Conservation (phyloP, 1,284 basidiomycete species). For the Kwoniella shivajii region DNA sequence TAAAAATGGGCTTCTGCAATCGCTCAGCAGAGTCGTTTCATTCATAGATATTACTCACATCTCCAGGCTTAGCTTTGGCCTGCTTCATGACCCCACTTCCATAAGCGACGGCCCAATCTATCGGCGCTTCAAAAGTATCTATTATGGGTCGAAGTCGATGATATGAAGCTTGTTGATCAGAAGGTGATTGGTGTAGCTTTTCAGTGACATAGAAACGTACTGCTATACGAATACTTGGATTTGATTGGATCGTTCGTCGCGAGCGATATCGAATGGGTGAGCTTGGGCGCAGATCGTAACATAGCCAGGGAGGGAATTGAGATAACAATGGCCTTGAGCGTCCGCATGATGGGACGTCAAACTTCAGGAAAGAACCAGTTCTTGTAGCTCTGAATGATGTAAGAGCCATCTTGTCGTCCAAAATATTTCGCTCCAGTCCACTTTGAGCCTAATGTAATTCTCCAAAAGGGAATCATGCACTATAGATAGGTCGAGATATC, state of each 20-base stretch:
- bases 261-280: too few species aligned
- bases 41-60: constrained; percentile 34
- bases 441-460: too few species aligned
- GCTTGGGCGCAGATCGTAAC: too few species aligned
- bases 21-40: too few species aligned
- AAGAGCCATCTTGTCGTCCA: background rate
- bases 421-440: too few species aligned
- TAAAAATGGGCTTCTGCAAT: background rate
- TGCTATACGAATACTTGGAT: background rate
- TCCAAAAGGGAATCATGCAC: too few species aligned
- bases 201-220: background rate
- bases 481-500: too few species aligned
- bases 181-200: background rate
- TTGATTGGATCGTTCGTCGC: too few species aligned
- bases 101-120: constrained; percentile 53
- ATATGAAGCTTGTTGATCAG: constrained; percentile 25
- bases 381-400: background rate
- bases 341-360: too few species aligned
- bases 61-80: constrained; percentile 36
- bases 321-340: too few species aligned
- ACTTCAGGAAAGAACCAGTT: too few species aligned
- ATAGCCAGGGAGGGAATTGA: too few species aligned
- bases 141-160: constrained; percentile 42
- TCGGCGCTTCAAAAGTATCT: constrained; percentile 37
- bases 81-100: constrained; percentile 52